Conservation (phyloP, 129 eudicot genomes). For the Lonicera japonica region DNA sequence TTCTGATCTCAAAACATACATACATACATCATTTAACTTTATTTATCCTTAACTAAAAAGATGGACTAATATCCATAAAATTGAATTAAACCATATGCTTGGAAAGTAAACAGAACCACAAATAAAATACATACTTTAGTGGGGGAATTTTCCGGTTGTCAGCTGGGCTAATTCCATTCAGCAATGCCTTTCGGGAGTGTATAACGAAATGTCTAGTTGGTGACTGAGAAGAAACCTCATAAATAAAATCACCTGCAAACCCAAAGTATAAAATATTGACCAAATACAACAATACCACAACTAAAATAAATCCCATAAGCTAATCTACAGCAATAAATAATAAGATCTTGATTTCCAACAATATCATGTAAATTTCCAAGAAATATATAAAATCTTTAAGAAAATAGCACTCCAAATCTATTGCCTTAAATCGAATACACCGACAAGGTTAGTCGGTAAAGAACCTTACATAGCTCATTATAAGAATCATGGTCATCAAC, state of each 20-base stretch:
- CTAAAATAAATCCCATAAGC: too few relatives aligned
- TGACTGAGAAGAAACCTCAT: slow-evolving; percentile 77
- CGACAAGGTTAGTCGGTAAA: slow-evolving; percentile 1
- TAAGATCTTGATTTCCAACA: too few relatives aligned
- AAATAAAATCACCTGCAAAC: slow-evolving; percentile 85
- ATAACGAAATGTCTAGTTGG: slow-evolving; percentile 89
- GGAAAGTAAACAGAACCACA: not conserved
- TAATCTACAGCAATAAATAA: too few relatives aligned
- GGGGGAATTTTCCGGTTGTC: slow-evolving; percentile 90
- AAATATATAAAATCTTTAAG: too few relatives aligned
- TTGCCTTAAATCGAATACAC: not conserved
- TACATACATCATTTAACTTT: too few relatives aligned
- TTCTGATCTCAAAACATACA: not conserved
- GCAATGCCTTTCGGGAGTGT: slow-evolving; percentile 89
- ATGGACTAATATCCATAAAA: not conserved
- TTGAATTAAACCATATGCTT: not conserved
- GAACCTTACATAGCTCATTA: slow-evolving; percentile 73
- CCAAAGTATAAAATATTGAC: not conserved
- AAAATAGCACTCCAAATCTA: not conserved
- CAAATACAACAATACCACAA: not conserved
- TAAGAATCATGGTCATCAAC: slow-evolving; percentile 92
- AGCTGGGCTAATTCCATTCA: slow-evolving; percentile 96
- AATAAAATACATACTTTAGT: slow-evolving; percentile 53
- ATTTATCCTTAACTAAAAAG: not conserved
- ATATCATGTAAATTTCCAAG: too few relatives aligned